Conservation (phyloP, 2,329 filamentous ascomycete species). For the Ophiostoma triangulosporum region DNA sequence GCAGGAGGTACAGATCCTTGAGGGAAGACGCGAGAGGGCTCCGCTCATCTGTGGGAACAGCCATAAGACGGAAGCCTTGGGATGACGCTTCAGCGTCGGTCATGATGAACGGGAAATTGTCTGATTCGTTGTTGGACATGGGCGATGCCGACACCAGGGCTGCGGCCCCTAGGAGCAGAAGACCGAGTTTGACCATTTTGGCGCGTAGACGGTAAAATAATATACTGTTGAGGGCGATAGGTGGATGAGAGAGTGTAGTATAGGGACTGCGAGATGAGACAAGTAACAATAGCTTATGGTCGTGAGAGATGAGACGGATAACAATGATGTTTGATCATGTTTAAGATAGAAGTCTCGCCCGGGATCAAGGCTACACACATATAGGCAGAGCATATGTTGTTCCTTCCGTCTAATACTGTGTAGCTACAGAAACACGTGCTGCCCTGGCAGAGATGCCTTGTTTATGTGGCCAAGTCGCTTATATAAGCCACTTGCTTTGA, state of each 20-base stretch:
- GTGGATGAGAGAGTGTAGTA: too few species aligned
- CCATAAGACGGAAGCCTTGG: not conserved
- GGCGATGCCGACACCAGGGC: not conserved
- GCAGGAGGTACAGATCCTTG: not conserved
- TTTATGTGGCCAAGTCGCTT: not conserved
- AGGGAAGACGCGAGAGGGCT: not conserved
- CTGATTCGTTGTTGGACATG: not conserved
- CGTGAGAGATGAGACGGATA: too few species aligned
- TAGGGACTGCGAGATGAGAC: too few species aligned
- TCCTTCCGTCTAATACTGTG: not conserved
- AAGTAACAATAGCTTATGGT: too few species aligned
- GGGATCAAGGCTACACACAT: too few species aligned
- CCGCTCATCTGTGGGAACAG: not conserved
- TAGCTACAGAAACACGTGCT: not conserved
- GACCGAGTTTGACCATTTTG: not conserved
- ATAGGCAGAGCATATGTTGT: too few species aligned
- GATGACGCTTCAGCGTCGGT: not conserved
- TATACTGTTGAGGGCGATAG: too few species aligned
- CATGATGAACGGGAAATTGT: not conserved
- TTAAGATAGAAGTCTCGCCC: too few species aligned
- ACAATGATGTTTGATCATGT: too few species aligned
- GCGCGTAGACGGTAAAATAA: too few species aligned
- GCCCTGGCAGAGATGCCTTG: not conserved
- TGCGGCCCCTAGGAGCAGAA: not conserved
- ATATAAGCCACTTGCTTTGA: not conserved